A percentile compares a stretch with the other conserved stretches of the same genome.
These are phyloP conservation scores for Skeletonema grethae DNA, from an alignment of 108 stramenopile genomes.

Conservation along the genomic window DNA sequence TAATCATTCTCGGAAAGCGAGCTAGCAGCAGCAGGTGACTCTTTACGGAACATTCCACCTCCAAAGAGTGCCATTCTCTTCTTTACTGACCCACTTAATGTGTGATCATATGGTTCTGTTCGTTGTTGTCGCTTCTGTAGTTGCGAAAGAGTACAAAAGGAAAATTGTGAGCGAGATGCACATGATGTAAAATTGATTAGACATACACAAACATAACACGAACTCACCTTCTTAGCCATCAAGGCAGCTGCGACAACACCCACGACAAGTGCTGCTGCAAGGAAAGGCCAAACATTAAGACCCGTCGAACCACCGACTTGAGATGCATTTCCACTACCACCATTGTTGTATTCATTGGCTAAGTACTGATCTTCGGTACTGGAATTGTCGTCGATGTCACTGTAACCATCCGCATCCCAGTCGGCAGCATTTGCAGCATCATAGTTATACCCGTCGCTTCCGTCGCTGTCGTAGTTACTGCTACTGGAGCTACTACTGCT, in stretches of 20 bases:
- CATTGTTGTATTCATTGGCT: not conserved
- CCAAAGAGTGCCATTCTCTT: not conserved
- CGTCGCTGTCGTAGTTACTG: no score
- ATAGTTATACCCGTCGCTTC: no score
- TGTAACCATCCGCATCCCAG: not conserved
- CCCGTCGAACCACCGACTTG: not conserved
- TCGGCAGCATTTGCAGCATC: no score
- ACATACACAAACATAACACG: no score
- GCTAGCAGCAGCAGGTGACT: not conserved
- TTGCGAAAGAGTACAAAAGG: no score
- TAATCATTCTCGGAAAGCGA: not conserved
- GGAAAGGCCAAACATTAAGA: slow-evolving; percentile 14
- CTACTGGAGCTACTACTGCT: not conserved
- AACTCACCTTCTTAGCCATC: not conserved
- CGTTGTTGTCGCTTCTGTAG: not conserved
- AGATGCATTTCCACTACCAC: not conserved
- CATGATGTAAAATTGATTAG: no score
- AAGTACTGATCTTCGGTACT: not conserved
- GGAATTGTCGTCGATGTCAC: not conserved
- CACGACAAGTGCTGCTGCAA: slow-evolving; percentile 12
- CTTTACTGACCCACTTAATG: not conserved
- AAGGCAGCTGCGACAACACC: slow-evolving; percentile 8
- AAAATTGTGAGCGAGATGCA: no score
- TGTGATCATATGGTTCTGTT: not conserved
- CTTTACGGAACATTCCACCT: not conserved